A percentile compares a stretch with the other conserved stretches of the same genome.
phyloP scores from a whole-genome alignment of 495 filamentous ascomycete genomes.

The Parachaetomium inaequale region DNA sequence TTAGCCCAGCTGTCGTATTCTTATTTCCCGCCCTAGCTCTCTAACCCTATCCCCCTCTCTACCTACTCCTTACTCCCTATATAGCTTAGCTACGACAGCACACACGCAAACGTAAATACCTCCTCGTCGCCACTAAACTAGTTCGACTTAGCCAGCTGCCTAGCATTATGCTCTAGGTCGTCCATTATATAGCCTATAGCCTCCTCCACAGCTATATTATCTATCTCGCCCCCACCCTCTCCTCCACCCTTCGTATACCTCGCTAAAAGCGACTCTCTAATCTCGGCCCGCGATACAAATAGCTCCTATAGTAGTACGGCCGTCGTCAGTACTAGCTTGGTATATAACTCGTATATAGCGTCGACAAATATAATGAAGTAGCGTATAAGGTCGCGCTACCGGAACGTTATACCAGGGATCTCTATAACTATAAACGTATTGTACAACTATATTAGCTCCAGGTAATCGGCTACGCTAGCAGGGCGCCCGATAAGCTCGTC shows the following conservation, averaged over 20 bases:
- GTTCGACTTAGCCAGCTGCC: conserved; percentile 75
- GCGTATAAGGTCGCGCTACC: conserved; percentile 80
- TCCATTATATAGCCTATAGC: conserved; percentile 91
- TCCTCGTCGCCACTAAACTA: conserved; percentile 96
- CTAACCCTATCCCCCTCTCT: conserved; percentile 73
- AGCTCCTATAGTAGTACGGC: conserved; percentile 78
- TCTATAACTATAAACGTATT: conserved; percentile 88
- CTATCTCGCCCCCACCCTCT: conserved; percentile 23
- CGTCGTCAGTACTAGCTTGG: conserved; percentile 91
- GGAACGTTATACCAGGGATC: conserved; percentile 85
- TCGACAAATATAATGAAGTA: conserved; percentile 98
- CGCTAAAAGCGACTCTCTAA: conserved; percentile 50
- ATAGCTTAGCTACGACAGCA: conserved; percentile 76
- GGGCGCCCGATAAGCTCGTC: conserved; percentile 82
- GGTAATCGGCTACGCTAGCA: conserved; percentile 88
- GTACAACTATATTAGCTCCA: conserved; percentile 88
- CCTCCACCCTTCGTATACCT: conserved; percentile 29
- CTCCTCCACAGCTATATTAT: conserved; percentile 58
- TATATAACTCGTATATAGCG: conserved; percentile 80
- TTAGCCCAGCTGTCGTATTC: conserved; percentile 65
- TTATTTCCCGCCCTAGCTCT: conserved; percentile 53
- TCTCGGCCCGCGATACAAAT: conserved; percentile 80
- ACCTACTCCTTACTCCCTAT: conserved; percentile 97
- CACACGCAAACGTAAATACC: conserved; percentile 90
- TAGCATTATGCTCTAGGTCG: conserved; percentile 82